Conservation (phyloP, 805 yeast genomes). For the Candida tammaniensis region DNA sequence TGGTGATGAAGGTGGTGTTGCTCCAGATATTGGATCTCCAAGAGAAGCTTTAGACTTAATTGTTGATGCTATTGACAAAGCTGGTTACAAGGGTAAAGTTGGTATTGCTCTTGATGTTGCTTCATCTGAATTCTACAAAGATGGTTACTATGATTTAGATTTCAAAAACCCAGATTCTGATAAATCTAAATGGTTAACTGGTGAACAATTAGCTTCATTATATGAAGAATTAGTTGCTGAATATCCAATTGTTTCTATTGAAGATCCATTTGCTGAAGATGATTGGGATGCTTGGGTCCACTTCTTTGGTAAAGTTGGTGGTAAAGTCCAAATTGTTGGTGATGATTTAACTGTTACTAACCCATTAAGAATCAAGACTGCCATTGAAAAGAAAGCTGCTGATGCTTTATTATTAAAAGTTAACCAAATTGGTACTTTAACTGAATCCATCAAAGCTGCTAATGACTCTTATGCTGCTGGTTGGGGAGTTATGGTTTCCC, state of each 20-base stretch:
- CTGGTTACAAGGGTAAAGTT: constrained; percentile 94
- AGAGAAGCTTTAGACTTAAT: constrained; percentile 97
- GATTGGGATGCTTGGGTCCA: constrained; percentile 99
- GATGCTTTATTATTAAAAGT: constrained; percentile 94
- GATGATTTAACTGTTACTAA: constrained; percentile 99
- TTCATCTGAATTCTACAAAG: constrained; percentile 95
- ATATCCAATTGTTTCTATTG: constrained; percentile 97
- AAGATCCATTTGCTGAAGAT: constrained; percentile 99
- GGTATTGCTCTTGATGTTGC: constrained; percentile 95
- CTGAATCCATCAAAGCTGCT: constrained; percentile 97
- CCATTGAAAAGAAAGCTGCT: constrained; percentile 95
- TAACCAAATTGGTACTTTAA: constrained; percentile 95
- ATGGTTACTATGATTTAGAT: constrained; percentile 96
- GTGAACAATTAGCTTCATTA: constrained; percentile 80
- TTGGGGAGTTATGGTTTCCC: constrained; percentile 99
- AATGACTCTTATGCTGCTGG: constrained; percentile 90
- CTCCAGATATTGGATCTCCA: constrained; percentile 94
- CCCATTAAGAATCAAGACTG: constrained; percentile 91
- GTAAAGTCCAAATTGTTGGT: constrained; percentile 85
- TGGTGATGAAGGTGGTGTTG: constrained; percentile 99
- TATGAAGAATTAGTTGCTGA: constrained; percentile 77
- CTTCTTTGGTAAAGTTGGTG: constrained; percentile 68
- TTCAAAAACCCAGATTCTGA: constrained; percentile 97
- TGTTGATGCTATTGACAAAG: constrained; percentile 80
- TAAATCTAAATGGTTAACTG: constrained; percentile 85